Base-by-base conservation (phyloP, 495 filamentous ascomycete genomes). In the Penicillium soppii region DNA sequence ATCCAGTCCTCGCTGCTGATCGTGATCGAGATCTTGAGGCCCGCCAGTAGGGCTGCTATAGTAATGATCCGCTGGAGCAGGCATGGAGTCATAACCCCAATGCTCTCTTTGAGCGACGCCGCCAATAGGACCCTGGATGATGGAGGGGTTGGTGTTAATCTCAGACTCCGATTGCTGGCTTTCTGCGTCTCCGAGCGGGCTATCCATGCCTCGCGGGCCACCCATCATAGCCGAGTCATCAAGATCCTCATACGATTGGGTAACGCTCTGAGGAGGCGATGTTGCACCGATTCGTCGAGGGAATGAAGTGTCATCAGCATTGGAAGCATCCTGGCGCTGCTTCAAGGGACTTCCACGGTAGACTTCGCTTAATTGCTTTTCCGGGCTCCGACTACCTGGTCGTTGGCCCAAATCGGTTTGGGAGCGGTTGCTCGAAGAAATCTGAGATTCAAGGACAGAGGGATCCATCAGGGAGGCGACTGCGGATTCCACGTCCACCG, bases 401-500 rank as follows among this genome's bases (percentile, higher is more conserved):
- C 69, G 71, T 27, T 62, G 60, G 5, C 57, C 45, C 3, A 67
- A 53, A 19, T 72, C 64, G 2, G 54, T 58, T 39, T 74, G 67
- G 1, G 72, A 75, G 12, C 65, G 66, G 43, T 61, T 68, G 15
- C 56, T 57, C 17, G 72, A 76, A 15, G 47, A 41, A 9, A 72
- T 10, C 32, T 68, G 68, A 4, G 68, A 66, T 29, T 73, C 70
- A 22, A 76, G 52, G n/a, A 85, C 76, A 2, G 91, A 92, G 7
- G 85, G 87, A 27, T 95, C 88, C 39, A 90, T 80, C 7, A 97
- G 75, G 7, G 90, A 95, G 9, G 91, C 92, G 27, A 96, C 91
- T 19, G 86, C 86, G 26, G 91, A 96, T 66, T 95, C 90, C 4
- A 92, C 85, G 6, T 77, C 86, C n/a, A 78, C 50, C 3, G 84